Evolutionary conservation across 345 rosid genomes (phyloP), one percentile per base, ranked within the genome.

Genomic region (Sonneratia caseolaris): DNA sequence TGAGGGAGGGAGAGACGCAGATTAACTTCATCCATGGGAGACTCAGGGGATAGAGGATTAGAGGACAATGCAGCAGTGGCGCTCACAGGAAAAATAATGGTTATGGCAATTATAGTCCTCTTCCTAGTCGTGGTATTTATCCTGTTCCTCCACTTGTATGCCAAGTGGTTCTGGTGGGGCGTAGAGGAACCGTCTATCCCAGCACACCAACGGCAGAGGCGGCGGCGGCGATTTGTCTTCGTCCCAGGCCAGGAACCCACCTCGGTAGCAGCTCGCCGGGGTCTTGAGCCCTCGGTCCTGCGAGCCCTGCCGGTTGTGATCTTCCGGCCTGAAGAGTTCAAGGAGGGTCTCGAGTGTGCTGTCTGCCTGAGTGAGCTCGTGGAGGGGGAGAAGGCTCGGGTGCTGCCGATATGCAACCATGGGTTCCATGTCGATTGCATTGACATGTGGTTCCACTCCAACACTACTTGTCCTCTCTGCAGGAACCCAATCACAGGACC

Each of bases 151-250:
- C 98, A 91, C 73, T 85, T 96, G 69, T 96, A 89, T 68, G 96
- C 97, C 12, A 91, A 84, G 64, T 89, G 94, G 93, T 92, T 87
- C 86, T 91, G 92, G 87, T 87, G 97, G 97, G 81, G 90, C 71
- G 42, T 73, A 68, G 98, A 87, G 66, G 90, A 87, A 7, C 76
- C 86, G 16, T 67, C 73, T 0, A 65, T 70, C 15, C 35, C 73
- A 37, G 70, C 72, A 61, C 73, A 73, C 27, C 71, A 3, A 12
- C 57, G 59, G 69, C 70, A 38, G 37, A 86, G 85, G 38, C 89
- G 80, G 19, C 90, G 94, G 11, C 87, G 87, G 9, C 85, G 87
- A 43, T 82, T 87, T 67, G 82, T 78, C 72, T 86, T 89, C 55
- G 83, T 80, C 38, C 88, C 92, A 0, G 91, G 87, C 22, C 89